Base-by-base conservation (phyloP, 495 filamentous ascomycete species). In the Trichoderma parareesei region DNA sequence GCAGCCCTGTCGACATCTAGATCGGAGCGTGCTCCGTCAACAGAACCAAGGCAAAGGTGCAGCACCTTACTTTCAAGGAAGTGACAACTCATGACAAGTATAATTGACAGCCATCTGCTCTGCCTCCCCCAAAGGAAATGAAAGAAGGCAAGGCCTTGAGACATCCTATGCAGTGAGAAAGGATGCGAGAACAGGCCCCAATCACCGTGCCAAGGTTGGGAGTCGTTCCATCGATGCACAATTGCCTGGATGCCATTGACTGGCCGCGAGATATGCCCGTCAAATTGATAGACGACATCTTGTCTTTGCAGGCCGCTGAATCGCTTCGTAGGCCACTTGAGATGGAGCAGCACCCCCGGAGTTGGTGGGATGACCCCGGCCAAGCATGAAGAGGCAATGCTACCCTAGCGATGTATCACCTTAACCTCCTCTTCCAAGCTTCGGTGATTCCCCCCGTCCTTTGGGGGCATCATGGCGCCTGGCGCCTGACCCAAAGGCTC, bases 301-400 rank as follows among this genome's bases (percentile, higher is more conserved):
- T 18, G 7, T 18, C 14, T 9, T 49, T 18, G 14, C 18, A 18
- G 5, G n/a, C 46, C 20, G 46, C 8, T 57, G 27, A 57, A 57
- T 57, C 8, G 11, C 40, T 11, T 11, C 40, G 40, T 41, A 57
- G 53, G 27, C 27, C 9, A 3, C 9, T 57, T 37, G 14, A 27
- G 53, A 57, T 16, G 53, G 37, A 57, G 27, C 53, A 57, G 10
- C 27, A 37, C 53, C 53, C 53, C 7, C 11, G 13, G 8, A 9
- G 10, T 14, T 14, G n/a, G 44, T 18, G 44, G 44, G 44, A 57
- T 38, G 53, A 37, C 53, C 53, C 53, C 14, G 53, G 33, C 53
- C 27, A 38, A 27, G 53, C 53, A 57, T 57, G 11, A 57, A 57
- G 53, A 57, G 53, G 53, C 53, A 57, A 57, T 57, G 53, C 53